phyloP scores from a whole-genome alignment of 192 early-diverging fungal species.

The Backusella mclennaniae region DNA sequence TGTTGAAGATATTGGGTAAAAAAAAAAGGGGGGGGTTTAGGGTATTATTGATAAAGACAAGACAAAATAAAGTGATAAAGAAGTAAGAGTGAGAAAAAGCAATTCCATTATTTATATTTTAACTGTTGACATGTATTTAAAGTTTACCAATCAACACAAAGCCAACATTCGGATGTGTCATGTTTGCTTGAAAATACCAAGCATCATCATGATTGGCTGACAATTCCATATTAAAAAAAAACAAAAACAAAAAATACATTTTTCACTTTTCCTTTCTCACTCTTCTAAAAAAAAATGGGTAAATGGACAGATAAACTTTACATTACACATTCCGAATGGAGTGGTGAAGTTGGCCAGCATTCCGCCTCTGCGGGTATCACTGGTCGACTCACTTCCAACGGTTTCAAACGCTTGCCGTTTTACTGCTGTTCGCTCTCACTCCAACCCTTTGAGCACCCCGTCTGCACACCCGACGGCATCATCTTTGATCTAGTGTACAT shows the following conservation, averaged over 20 bases:
- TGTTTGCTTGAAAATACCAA: too few species aligned
- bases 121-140: too few species aligned
- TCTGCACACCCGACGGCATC: constrained; percentile 83
- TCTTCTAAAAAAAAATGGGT: constrained; percentile 25
- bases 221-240: neutral
- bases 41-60: too few species aligned
- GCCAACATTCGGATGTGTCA: too few species aligned
- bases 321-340: constrained; percentile 74
- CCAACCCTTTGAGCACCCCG: constrained; percentile 80
- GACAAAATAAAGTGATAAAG: too few species aligned
- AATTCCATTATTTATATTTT: too few species aligned
- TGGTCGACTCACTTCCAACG: constrained; percentile 47
- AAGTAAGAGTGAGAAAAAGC: too few species aligned
- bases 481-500: constrained; percentile 91
- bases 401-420: constrained; percentile 78
- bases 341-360: constrained; percentile 53
- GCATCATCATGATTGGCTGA: too few species aligned
- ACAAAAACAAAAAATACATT: neutral
- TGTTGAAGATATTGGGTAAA: too few species aligned
- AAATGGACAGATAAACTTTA: constrained; percentile 84
- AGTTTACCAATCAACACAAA: too few species aligned
- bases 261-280: neutral
- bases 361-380: constrained; percentile 63
- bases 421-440: constrained; percentile 91
- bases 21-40: too few species aligned